Conservation (phyloP, 345 rosid genomes). For the Nephelium lappaceum region DNA sequence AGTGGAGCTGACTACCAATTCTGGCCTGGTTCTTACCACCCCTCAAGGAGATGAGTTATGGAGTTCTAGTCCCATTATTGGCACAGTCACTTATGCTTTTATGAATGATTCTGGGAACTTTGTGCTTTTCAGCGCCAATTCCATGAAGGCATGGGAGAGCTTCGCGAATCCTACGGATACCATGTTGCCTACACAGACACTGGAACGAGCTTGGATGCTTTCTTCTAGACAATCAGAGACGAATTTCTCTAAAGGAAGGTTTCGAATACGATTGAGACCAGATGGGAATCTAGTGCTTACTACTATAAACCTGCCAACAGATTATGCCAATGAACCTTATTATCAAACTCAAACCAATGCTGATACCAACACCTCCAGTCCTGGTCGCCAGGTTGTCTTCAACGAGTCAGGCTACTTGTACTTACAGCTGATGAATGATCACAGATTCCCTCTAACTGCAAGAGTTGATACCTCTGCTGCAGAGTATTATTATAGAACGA, state of each 20-base stretch:
- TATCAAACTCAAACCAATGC: background rate
- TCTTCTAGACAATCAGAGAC: slow-evolving; percentile 14
- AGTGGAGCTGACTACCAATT: slow-evolving; percentile 23
- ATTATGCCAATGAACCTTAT: background rate
- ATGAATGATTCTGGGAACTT: slow-evolving; percentile 19
- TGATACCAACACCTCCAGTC: background rate
- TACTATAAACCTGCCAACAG: slow-evolving; percentile 16
- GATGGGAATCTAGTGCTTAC: slow-evolving; percentile 20
- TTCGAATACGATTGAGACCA: background rate
- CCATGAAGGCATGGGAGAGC: slow-evolving; percentile 9
- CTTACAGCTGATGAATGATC: background rate
- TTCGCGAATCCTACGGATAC: slow-evolving; percentile 11
- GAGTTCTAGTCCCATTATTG: background rate
- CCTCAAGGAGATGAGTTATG: slow-evolving; percentile 20
- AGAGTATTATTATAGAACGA: slow-evolving; percentile 8
- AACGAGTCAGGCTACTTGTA: slow-evolving; percentile 18
- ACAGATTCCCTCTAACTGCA: background rate
- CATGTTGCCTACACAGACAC: slow-evolving; percentile 14
- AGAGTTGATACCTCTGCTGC: background rate
- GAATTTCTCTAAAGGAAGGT: slow-evolving; percentile 14
- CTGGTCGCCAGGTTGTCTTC: background rate
- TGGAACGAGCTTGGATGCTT: background rate
- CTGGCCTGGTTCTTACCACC: slow-evolving; percentile 22
- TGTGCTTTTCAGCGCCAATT: background rate
- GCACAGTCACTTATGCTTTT: background rate